These are phyloP conservation scores for Pseudisothecium myosuroides DNA, from an alignment of 225 moss, liverwort and hornwort genomes.

Conservation along the genomic window DNA sequence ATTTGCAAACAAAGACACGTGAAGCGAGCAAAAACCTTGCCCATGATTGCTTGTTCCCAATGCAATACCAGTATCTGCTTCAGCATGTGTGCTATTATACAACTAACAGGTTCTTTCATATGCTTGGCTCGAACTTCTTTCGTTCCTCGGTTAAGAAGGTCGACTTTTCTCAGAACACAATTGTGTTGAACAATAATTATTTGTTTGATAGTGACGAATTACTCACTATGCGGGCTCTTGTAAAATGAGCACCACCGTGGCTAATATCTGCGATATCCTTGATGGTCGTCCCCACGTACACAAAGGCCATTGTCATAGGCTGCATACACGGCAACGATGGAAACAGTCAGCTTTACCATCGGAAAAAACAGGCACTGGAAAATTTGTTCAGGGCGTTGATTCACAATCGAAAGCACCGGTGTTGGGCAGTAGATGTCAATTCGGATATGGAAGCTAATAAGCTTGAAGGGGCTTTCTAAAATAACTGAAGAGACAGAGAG, in stretches of 20 bases:
- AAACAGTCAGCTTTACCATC: not conserved
- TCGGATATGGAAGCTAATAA: not conserved
- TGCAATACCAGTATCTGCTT: not conserved
- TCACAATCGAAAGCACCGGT: not conserved
- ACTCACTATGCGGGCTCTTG: constrained; percentile 46
- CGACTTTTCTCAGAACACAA: not conserved
- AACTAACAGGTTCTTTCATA: not conserved
- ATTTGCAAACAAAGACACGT: not conserved
- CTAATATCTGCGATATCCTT: constrained; percentile 87
- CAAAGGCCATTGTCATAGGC: constrained; percentile 88
- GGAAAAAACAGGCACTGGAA: not conserved
- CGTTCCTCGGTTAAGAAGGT: not conserved
- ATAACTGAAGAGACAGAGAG: not conserved
- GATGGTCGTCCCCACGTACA: constrained; percentile 90
- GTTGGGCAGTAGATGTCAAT: not conserved
- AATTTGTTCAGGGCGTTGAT: not conserved
- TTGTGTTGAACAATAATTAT: not conserved
- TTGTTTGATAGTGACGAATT: not conserved
- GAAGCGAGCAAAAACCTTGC: not conserved
- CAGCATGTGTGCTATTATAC: not conserved
- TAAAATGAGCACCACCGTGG: constrained; percentile 66
- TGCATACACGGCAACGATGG: constrained; percentile 10
- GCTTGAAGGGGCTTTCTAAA: not conserved
- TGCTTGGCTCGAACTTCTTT: not conserved
- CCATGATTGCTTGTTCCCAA: not conserved